These are phyloP conservation scores for Rosa persica DNA, from an alignment of 306 rosid genomes.

Conservation along the genomic window DNA sequence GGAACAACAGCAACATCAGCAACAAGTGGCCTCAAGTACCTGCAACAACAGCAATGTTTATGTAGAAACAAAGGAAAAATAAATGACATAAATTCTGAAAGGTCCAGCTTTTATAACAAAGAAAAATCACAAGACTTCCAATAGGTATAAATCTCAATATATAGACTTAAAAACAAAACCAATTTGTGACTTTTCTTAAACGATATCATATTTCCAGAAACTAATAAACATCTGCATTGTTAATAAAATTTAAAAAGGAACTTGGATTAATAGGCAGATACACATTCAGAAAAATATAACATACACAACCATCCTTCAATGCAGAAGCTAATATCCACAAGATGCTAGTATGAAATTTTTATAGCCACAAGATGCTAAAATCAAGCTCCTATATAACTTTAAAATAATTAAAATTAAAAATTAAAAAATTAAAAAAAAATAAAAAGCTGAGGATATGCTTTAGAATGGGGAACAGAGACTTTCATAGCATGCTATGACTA, in stretches of 20 bases:
- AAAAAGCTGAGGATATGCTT: background rate
- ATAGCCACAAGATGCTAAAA: too few species aligned
- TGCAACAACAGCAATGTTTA: slow-evolving; percentile 27
- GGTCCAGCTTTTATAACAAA: background rate
- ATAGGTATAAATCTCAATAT: background rate
- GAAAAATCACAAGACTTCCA: background rate
- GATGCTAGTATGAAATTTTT: too few species aligned
- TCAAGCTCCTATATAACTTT: background rate
- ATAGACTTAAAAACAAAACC: background rate
- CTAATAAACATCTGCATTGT: background rate
- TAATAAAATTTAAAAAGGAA: background rate
- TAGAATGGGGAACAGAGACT: background rate
- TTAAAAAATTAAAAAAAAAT: background rate
- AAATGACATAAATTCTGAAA: background rate
- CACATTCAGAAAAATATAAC: background rate
- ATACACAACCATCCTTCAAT: background rate
- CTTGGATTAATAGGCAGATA: background rate
- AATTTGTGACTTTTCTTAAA: background rate
- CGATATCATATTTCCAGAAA: background rate
- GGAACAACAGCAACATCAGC: slow-evolving; percentile 98
- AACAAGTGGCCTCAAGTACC: slow-evolving; percentile 92
- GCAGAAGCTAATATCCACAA: background rate
- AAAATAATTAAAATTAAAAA: background rate
- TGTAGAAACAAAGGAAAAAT: background rate
- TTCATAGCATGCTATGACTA: background rate